These are phyloP conservation scores for Lactarius evosmus DNA, from an alignment of 768 basidiomycete genomes.

Conservation along the genomic window DNA sequence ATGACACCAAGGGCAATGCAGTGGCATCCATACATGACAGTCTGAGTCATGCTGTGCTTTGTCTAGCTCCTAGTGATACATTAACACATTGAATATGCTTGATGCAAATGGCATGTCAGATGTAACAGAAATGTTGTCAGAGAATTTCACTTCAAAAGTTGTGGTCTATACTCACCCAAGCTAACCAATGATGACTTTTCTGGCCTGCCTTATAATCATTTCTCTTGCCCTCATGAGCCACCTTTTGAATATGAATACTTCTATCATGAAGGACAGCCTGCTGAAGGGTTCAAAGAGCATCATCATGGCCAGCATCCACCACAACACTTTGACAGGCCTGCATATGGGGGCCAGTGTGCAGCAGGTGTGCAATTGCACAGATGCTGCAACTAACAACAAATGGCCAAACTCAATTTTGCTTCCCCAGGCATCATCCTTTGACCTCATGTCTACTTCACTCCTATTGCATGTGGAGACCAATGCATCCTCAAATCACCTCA, in stretches of 20 bases:
- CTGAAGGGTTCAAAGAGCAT: background rate
- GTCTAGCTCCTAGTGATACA: no score
- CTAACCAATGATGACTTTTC: background rate
- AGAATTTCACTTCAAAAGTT: no score
- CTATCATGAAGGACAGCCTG: background rate
- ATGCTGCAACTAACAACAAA: background rate
- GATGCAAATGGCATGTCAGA: no score
- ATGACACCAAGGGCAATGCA: no score
- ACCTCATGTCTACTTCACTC: constrained; percentile 10
- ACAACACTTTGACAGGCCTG: background rate
- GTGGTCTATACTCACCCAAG: no score
- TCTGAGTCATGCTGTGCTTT: no score
- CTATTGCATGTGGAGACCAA: background rate
- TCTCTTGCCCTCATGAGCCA: background rate
- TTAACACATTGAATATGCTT: no score
- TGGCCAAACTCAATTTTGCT: background rate
- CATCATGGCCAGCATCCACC: background rate
- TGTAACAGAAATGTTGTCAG: no score
- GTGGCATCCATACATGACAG: no score
- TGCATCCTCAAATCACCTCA: background rate
- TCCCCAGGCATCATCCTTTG: background rate
- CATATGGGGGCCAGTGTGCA: background rate
- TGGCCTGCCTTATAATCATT: background rate
- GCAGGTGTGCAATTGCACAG: no score
- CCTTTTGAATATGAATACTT: background rate